Conservation (phyloP, 306 rosid genomes). For the Lablab purpureus region DNA sequence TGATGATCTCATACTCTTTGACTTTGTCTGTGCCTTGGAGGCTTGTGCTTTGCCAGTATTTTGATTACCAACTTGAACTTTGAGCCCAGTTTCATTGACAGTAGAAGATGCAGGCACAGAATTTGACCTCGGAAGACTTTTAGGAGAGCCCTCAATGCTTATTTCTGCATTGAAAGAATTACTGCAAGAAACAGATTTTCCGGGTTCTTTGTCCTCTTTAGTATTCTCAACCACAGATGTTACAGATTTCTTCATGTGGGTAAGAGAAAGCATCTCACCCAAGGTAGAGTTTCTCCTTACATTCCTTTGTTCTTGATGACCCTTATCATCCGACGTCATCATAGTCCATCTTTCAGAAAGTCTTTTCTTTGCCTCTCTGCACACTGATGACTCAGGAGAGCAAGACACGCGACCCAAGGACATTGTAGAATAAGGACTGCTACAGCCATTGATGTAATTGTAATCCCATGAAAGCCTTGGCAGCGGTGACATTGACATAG, state of each 20-base stretch:
- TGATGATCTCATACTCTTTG: constrained; percentile 75
- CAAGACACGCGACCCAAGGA: constrained; percentile 77
- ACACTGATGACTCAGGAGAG: constrained; percentile 91
- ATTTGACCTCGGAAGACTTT: constrained; percentile 71
- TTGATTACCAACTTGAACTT: constrained; percentile 50
- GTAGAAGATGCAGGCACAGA: constrained; percentile 71
- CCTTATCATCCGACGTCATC: constrained; percentile 68
- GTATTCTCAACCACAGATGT: constrained; percentile 52
- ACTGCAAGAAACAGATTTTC: constrained; percentile 58
- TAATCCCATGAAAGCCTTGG: constrained; percentile 91
- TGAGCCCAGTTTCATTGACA: constrained; percentile 49
- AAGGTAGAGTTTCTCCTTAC: constrained; percentile 74
- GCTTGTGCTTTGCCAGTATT: constrained; percentile 49
- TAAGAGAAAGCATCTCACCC: constrained; percentile 96
- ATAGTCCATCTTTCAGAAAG: constrained; percentile 94
- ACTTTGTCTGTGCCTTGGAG: constrained; percentile 58
- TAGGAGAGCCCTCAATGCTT: constrained; percentile 51
- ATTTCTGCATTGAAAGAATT: constrained; percentile 56
- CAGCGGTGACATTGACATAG: constrained; percentile 76
- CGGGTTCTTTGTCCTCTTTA: constrained; percentile 58
- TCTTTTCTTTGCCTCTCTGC: constrained; percentile 95
- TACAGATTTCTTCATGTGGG: constrained; percentile 64
- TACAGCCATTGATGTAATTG: constrained; percentile 61
- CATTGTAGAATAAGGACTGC: constrained; percentile 74
- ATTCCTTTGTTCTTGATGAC: constrained; percentile 66